Evolutionary conservation across 345 rosid genomes (phyloP).

Genomic region (Stellera chamaejasme): DNA sequence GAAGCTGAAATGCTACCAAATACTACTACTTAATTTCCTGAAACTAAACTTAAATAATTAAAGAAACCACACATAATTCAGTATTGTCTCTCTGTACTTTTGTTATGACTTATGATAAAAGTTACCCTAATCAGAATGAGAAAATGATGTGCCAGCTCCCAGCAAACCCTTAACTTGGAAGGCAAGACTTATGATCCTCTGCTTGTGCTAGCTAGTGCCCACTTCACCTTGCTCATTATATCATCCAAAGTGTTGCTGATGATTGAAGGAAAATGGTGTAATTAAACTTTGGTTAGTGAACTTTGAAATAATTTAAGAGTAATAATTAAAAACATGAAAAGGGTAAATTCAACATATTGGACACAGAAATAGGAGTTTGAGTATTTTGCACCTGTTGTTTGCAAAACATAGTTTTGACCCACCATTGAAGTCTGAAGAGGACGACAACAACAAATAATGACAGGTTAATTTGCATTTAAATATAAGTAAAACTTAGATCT

Average conservation of each 20-base stretch:
- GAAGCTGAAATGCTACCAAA: slow-evolving; percentile 22
- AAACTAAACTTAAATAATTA: neutral
- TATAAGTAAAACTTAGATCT: no score
- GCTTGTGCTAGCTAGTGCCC: slow-evolving; percentile 17
- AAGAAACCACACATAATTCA: neutral
- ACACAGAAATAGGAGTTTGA: no score
- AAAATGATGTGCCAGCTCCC: slow-evolving; percentile 42
- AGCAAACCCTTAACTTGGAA: slow-evolving; percentile 45
- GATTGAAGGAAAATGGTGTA: neutral
- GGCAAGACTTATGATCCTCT: slow-evolving; percentile 39
- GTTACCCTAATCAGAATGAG: slow-evolving; percentile 15
- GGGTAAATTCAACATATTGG: neutral
- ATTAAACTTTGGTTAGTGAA: neutral
- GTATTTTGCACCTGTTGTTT: no score
- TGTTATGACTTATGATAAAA: neutral
- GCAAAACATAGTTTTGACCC: no score
- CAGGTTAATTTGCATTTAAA: no score
- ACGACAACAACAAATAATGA: no score
- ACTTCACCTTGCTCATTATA: slow-evolving; percentile 5
- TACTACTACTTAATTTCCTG: slow-evolving; percentile 7
- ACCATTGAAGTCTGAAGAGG: no score
- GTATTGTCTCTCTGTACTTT: neutral
- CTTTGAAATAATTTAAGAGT: neutral
- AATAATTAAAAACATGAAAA: neutral
- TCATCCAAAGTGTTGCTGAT: neutral